Base-by-base conservation (phyloP, 352 stramenopile species). In the Blastocystis sp. region DNA sequence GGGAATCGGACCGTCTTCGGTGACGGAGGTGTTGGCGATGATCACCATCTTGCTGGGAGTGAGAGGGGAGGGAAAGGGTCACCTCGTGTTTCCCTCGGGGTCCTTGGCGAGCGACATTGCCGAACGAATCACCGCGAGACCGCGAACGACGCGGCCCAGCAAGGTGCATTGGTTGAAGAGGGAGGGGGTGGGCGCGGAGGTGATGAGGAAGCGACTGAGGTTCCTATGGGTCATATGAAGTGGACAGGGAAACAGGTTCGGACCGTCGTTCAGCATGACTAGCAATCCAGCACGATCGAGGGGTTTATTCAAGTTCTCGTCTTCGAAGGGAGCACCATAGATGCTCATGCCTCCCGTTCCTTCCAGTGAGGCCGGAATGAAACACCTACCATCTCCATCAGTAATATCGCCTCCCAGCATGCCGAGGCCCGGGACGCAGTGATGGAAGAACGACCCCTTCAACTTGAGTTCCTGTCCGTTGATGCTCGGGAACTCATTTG, bases 311-410 rank as follows among this genome's bases (percentile, higher is more conserved):
- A 75, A 38, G 32, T 85, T 85, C 18, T 85, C 75, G 51, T 85
- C 75, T 36, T 85, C 75, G 46, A 85, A 85, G 32, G 75, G 75
- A 56, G 75, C 75, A 18, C 75, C 75, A n/a, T 85, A 85, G 40
- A 85, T 85, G 49, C 75, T 85, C 57, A 85, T 76, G 16, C 75
- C 75, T n/a, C 75, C 75, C 29, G 36, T 76, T 11, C 63, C 57
- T 85, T 14, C 8, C 6, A 24, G 24, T 73, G 32, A 84, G 54
- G 1, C 7, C 0, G 7, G 11, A 57, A 63, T 32, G 21, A 18
- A 56, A 49, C 4, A 65, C 21, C 6, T 48, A 85, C 75, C 75
- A 38, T 76, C 57, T 3, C 75, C 75, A 24, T 75, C 32, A 1
- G 63, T 59, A 21, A 85, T 85, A n/a, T 85, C 75, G 32, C 75